Conservation (phyloP, 2,329 filamentous ascomycete genomes). For the Clarireedia hainanense region DNA sequence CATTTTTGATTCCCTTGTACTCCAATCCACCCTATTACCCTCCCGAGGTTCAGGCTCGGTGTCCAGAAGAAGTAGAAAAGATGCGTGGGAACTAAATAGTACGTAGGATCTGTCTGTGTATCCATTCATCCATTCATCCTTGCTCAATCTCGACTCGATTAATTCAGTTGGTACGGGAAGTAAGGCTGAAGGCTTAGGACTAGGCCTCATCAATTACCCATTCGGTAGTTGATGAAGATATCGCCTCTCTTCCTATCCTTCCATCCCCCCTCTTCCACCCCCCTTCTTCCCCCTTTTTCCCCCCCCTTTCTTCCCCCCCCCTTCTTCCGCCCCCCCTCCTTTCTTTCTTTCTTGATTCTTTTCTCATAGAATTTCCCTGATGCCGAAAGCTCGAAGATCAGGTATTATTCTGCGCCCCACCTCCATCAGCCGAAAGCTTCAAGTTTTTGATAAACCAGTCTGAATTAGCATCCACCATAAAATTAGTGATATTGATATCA, state of each 20-base stretch:
- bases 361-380: not conserved
- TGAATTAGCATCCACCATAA: slow-evolving; percentile 65
- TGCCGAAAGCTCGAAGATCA: not conserved
- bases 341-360: not conserved
- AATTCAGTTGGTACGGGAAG: no score
- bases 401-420: not conserved
- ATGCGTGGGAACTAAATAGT: no score
- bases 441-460: slow-evolving; percentile 64
- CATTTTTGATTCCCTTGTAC: no score
- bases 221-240: no score
- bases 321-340: not conserved
- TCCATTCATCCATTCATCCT: no score
- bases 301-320: not conserved
- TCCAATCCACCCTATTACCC: no score
- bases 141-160: no score
- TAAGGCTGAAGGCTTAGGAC: no score
- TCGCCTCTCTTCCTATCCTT: not conserved
- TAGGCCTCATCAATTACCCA: no score
- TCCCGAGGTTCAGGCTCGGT: no score
- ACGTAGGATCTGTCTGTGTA: no score
- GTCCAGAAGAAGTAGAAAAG: no score
- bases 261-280: not conserved
- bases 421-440: slow-evolving; percentile 2
- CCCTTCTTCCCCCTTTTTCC: not conserved
- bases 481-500: slow-evolving; percentile 72